Base-by-base conservation (phyloP, 225 moss, liverwort and hornwort genomes). In the Marchantia paleacea region DNA sequence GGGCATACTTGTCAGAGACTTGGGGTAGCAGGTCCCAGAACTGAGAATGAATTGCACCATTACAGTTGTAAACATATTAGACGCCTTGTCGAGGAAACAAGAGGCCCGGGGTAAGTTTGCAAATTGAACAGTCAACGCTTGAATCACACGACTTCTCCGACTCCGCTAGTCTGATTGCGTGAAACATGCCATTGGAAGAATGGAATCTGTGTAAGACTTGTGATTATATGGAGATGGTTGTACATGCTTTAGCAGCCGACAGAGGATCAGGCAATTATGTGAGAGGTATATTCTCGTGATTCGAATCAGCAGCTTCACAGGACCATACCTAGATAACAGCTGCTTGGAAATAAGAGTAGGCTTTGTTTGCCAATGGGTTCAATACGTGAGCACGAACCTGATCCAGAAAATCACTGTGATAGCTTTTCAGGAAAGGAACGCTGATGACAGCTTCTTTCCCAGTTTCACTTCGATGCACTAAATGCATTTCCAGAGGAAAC, bases 371-470 rank as follows among this genome's bases (percentile, higher is more conserved):
- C 39, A 2, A 39, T 39, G 39, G 39, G 3, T 39, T 39, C 39
- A 39, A 39, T 39, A 39, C 39, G 39, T 39, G 39, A 39, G 39
- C 39, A 39, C 71, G 70, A 22, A 81, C 82, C 82, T 82, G 78
- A 55, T 72, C 29, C 3, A 82, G 70, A 52, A 82, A 78, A 31
- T 78, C 61, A 20, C 63, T n/a, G 15, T 77, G 69, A n/a, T 72
- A 71, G 54, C 78, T 54, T 39, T 82, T 71, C 77, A 76, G 62
- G 80, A 80, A 80, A 25, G 58, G 49, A 31, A 80, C 57, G 18
- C 80, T 72, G 57, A 80, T 20, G 0, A 73, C 80, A 31, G 50
- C 61, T 12, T 29, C 26, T 54, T 68, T 68, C 67, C 70, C 57
- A 24, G 55, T 31, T 12, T 53, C 24, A 12, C 39, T 70, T 31